Percentiles rank a stretch among this genome's conserved stretches.
Evolutionary conservation across 2,329 filamentous ascomycete genomes (phyloP).

Genomic region (Trichoderma simmonsii): DNA sequence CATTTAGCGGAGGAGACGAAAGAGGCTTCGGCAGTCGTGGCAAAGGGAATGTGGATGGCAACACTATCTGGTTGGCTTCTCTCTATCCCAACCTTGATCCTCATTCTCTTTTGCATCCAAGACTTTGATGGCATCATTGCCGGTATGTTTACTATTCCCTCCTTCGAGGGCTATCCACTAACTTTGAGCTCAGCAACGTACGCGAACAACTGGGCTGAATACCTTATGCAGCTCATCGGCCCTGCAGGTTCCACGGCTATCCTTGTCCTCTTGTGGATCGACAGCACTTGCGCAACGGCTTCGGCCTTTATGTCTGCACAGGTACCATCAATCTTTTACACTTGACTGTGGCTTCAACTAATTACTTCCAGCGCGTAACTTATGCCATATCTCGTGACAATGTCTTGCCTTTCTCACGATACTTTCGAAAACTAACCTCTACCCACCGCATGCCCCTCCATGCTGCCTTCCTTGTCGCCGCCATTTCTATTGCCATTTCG

Average conservation of each 20-base stretch:
- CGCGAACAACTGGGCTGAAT: neutral
- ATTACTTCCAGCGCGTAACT: neutral
- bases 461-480: neutral
- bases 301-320: neutral
- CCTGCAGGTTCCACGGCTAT: neutral
- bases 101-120: neutral
- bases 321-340: neutral
- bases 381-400: neutral
- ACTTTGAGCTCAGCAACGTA: neutral
- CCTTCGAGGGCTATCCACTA: neutral
- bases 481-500: neutral
- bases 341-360: neutral
- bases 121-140: neutral
- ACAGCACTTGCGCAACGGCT: neutral
- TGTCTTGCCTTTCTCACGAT: neutral
- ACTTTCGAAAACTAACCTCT: neutral
- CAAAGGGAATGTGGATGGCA: neutral
- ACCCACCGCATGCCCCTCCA: neutral
- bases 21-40: neutral
- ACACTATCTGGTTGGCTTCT: neutral
- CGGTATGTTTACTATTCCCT: neutral
- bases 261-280: neutral
- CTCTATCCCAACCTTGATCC: neutral
- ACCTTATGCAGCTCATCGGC: neutral
- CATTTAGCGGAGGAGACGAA: neutral